phyloP scores from a whole-genome alignment of 73 alveolate genomes.

The Stentor coeruleus region DNA sequence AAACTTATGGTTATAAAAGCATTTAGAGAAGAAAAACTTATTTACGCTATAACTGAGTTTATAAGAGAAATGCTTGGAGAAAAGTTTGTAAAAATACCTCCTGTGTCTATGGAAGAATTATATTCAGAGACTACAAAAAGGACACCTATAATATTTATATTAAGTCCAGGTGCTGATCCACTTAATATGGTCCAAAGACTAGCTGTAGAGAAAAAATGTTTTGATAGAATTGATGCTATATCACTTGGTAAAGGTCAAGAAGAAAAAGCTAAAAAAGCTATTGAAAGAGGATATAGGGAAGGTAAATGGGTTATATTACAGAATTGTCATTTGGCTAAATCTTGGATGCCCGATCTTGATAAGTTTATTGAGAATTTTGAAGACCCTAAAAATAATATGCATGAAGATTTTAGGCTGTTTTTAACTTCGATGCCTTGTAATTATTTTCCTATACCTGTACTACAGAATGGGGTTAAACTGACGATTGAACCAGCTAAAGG shows the following conservation, averaged over 20 bases:
- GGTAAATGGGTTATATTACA: constrained; percentile 95
- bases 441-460: constrained; percentile 93
- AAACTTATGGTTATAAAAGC: constrained; percentile 75
- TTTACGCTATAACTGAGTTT: constrained; percentile 76
- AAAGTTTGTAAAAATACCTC: constrained; percentile 84
- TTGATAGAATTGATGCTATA: constrained; percentile 74
- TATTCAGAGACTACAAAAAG: constrained; percentile 83
- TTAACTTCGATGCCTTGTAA: constrained; percentile 96
- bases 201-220: constrained; percentile 71
- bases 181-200: constrained; percentile 77
- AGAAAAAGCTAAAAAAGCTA: constrained; percentile 75
- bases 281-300: constrained; percentile 80
- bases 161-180: constrained; percentile 97
- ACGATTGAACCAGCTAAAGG: constrained; percentile 98
- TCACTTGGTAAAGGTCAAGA: constrained; percentile 98
- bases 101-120: constrained; percentile 88
- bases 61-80: constrained; percentile 85
- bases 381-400: constrained; percentile 57
- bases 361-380: constrained; percentile 75
- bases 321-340: constrained; percentile 92
- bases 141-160: constrained; percentile 93
- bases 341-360: constrained; percentile 96
- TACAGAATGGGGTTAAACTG: constrained; percentile 90
- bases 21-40: constrained; percentile 84
- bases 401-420: constrained; percentile 89